Evolutionary conservation across 345 rosid genomes (phyloP), one percentile per base, ranked within the genome.

Genomic region (Eucalyptus regnans): DNA sequence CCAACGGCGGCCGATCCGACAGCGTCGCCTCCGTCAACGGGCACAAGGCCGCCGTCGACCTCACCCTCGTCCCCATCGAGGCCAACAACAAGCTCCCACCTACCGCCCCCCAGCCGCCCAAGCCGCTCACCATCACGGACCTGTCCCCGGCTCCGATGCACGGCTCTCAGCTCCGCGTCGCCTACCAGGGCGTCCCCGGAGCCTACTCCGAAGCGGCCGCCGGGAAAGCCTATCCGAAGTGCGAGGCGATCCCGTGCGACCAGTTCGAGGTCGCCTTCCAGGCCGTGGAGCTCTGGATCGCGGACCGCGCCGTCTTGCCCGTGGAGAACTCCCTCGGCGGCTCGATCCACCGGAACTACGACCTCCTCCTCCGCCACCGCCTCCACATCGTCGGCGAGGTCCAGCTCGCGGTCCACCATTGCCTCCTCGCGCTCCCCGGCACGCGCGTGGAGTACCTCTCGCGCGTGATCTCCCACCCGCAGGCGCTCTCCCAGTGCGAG

Each of bases 201-300:
- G 99, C 99, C 1, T 98, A 98, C 86, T 97, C 99, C 2, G 99
- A 98, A 89, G 99, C 99, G 7, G 99, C 99, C 11, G 99, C 99
- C 4, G 99, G 99, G 8, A 98, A 98, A 90, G 99, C 99, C 6
- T 98, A 98, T 86, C 98, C 98, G 8, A 94, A 95, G 48, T 98
- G 99, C 66, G 97, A 98, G 88, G 96, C 99, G 12, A 96, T 96
- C 37, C 99, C 99, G 17, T 98, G 99, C 86, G 99, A 98, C 92
- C 99, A 98, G 87, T 98, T 98, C 50, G 99, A 98, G 90, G 99
- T 96, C 2, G 99, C 99, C 31, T 98, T 98, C 90, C 98, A 98
- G 87, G 98, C 99, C 2, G 99, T 98, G 16, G 99, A 98, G 97
- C 98, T 97, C 31, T 97, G 99, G 99, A 95, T 98, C 62, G 98